Evolutionary conservation across 1,284 basidiomycete species (phyloP), one percentile per base, ranked within the genome.

Genomic region (Leccinum insolens): DNA sequence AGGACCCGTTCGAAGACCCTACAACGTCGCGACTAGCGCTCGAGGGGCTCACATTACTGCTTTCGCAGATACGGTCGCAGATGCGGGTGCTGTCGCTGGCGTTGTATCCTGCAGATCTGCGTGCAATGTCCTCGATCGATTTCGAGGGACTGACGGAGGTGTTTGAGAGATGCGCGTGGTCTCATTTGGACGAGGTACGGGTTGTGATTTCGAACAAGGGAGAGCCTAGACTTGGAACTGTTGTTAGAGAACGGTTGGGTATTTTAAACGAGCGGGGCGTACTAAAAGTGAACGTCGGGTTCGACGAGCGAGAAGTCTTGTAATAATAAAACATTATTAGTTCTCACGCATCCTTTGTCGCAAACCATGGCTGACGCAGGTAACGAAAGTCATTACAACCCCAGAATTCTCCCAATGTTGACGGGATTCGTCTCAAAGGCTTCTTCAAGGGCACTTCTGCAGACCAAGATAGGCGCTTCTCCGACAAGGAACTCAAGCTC

Each of bases 401-500:
- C 22, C 28, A n/a, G 34, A 61, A 52, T 28, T 28, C 12, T 1
- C 14, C 14, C 7, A n/a, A 17, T 62, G 11, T n/a, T 66, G 17
- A 66, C 25, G 25, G 37, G 25, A 31, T n/a, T 46, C 22, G 66
- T 77, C 67, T 49, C 25, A 58, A 72, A 91, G 92, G 92, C 31
- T 94, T 94, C 79, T 94, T 94, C 89, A 94, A 94, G 80, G 93
- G 93, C 75, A 94, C 92, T 34, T 92, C 90, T 71, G 89, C 91
- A 60, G 92, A 93, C 82, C 91, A 94, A 79, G 92, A 94, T 78
- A 88, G 91, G 73, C 89, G 97, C 65, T 99, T 98, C 81, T 94
- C 92, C 63, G 94, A 99, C 89, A 99, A 99, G 83, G 95, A 98
- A 81, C 82, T 91, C 61, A 93, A 93, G 73, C 85, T 96, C 49